Conservation (phyloP, 2,329 filamentous ascomycete species). For the Drechmeria coniospora region DNA sequence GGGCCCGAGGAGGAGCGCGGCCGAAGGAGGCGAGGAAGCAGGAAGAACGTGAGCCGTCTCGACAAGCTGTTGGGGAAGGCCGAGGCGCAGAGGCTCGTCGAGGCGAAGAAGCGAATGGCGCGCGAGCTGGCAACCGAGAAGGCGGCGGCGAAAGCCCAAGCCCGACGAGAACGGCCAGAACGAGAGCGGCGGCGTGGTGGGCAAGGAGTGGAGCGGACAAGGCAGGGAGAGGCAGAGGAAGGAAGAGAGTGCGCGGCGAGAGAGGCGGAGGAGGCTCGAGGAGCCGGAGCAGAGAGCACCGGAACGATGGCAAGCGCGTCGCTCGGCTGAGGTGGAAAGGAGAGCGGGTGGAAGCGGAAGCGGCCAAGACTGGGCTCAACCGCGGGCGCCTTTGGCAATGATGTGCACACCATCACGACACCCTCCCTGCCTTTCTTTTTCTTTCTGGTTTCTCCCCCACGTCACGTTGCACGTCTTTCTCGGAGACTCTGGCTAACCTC, state of each 20-base stretch:
- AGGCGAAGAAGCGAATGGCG: slow-evolving; percentile 1
- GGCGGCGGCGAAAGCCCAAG: slow-evolving; percentile 1
- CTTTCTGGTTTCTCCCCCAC: neutral
- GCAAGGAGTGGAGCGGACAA: slow-evolving; percentile 2
- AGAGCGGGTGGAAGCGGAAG: slow-evolving; percentile 8
- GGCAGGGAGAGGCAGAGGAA: too few species aligned
- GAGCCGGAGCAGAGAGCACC: slow-evolving; percentile 6
- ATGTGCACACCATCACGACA: slow-evolving; percentile 2
- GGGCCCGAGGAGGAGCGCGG: slow-evolving; percentile 4
- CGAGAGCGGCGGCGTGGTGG: slow-evolving; percentile 3
- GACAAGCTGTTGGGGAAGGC: slow-evolving; percentile 9
- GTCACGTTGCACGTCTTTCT: too few species aligned
- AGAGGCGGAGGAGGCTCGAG: slow-evolving; percentile 7
- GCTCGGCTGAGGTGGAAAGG: slow-evolving; percentile 5
- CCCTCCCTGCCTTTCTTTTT: neutral
- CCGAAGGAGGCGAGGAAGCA: slow-evolving; percentile 1
- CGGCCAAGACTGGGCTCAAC: slow-evolving; percentile 8
- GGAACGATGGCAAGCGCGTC: slow-evolving; percentile 2
- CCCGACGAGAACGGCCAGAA: slow-evolving; percentile 2
- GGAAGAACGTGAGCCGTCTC: slow-evolving; percentile 7
- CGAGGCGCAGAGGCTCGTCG: slow-evolving; percentile 7
- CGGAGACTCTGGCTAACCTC: slow-evolving; percentile 7
- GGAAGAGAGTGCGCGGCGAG: slow-evolving; percentile 5
- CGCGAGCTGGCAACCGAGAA: slow-evolving; percentile 4
- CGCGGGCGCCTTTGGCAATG: slow-evolving; percentile 8